Base-by-base conservation (phyloP, 2,329 filamentous ascomycete species). In the Daldinia eschscholtzii region DNA sequence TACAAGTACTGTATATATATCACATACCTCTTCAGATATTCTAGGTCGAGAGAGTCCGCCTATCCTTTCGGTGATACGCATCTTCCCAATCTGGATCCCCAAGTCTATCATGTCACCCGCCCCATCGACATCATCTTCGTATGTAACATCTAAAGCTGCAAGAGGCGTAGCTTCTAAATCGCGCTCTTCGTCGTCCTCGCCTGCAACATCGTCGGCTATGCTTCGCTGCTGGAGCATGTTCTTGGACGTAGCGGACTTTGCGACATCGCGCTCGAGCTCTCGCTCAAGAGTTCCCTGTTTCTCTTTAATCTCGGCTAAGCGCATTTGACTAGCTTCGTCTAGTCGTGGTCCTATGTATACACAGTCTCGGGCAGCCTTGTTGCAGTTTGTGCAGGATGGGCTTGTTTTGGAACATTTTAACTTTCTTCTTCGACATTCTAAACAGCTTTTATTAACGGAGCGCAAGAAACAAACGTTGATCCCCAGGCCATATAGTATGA, bases 251-350 rank as follows among this genome's bases (percentile, higher is more conserved):
- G 78, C 77, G 10, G 80, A 83, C 62, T 85, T 84, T 15, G 87
- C 88, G 33, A 92, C 87, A 77, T 92, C 90, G 48, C 89, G 83
- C 78, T 93, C 92, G 5, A 93, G 83, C 62, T 89, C 87, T 60
- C 88, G 84, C 80, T 93, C 92, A 18, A 93, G 80, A 7, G 87
- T 88, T 28, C 91, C 91, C 79, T 93, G 92, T 79, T 91, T 91
- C 78, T 94, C 92, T 80, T 94, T 94, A 78, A 94, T 90, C 75
- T 93, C 90, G 3, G 90, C 91, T 61, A 94, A 83, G 73, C 89
- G 90, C 73, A 90, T 84, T 78, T 92, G 90, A 60, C 88, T 88
- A 6, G 87, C 88, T 67, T 91, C 86, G 77, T 93, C 91, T n/a
- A 92, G 82, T 23, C 89, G 86, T 0, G 89, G 86, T 1, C 89